phyloP scores from a whole-genome alignment of 768 basidiomycete genomes.

The Pulveroboletus frians region DNA sequence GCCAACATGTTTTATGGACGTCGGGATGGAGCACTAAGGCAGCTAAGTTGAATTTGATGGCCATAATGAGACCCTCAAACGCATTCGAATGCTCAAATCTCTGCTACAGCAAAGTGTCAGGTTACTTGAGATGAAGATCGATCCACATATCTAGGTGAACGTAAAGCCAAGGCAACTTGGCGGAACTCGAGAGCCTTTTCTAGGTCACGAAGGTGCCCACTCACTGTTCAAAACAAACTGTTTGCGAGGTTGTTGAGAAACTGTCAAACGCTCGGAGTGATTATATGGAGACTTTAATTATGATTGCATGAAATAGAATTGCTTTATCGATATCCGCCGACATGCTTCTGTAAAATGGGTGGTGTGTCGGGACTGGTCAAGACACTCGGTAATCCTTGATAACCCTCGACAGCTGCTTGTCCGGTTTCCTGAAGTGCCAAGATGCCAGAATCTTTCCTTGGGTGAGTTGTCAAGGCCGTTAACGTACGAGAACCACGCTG shows the following conservation, averaged over 20 bases:
- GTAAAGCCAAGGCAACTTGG: not conserved
- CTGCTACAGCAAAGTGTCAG: not conserved
- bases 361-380: no score
- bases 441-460: not conserved
- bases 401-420: no score
- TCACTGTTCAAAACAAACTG: not conserved
- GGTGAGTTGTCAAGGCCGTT: not conserved
- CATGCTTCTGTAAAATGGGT: no score
- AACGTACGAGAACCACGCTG: not conserved
- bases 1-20: not conserved
- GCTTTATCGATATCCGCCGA: not conserved
- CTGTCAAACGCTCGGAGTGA: not conserved
- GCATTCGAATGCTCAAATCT: not conserved
- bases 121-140: not conserved
- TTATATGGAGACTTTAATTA: not conserved
- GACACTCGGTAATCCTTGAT: no score
- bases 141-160: not conserved
- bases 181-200: not conserved
- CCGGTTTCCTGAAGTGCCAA: not conserved
- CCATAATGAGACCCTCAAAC: not conserved
- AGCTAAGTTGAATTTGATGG: not conserved
- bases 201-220: not conserved
- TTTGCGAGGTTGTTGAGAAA: not conserved
- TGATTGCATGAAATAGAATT: not conserved
- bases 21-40: not conserved